Base-by-base conservation (phyloP, 352 stramenopile genomes). In the Pythium biforme region DNA sequence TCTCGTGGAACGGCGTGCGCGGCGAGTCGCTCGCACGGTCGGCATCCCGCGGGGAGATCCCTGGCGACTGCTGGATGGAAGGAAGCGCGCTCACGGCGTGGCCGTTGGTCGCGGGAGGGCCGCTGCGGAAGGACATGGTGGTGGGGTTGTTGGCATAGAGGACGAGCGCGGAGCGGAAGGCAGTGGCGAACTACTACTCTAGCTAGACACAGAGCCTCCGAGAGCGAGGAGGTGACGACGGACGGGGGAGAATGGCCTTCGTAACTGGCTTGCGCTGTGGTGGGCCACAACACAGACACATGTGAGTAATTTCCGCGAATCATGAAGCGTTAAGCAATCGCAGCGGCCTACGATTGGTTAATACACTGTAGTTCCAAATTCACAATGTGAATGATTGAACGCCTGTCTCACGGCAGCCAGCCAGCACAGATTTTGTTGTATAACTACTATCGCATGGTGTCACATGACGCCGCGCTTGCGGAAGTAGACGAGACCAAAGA, bases 81-180 rank as follows among this genome's bases (percentile, higher is more conserved):
- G 34, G 31, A 6, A 27, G 31, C 29, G 50, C 14, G 22, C 37
- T 59, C 53, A 59, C 40, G 53, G 53, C 37, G 17, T 26, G 37
- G 26, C 53, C 40, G 53, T 48, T 37, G 53, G 34, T 53, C 54
- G 54, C 54, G 54, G n/a, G 9, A n/a, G 49, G 12, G 54, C 54
- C 41, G 54, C 54, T 52, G 40, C 40, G 54, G 31, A 61, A 43
- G 8, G 54, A 40, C 54, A 61, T 61, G 17, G 54, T 53, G 23
- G 50, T 20, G 29, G 20, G 40, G 39, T 61, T 33, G 54, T 61
- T 39, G 27, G 40, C 54, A 61, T 61, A 58, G 54, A 61, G 27
- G 54, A 61, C 25, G 47, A 34, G 26, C 26, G 23, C 10, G n/a
- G 31, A 8, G 37, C 37, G 37, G 12, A 4, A 4, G 14, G 37